Evolutionary conservation across 2,329 filamentous ascomycete genomes (phyloP), one percentile per base, ranked within the genome.

Genomic region (Botrytis deweyae): DNA sequence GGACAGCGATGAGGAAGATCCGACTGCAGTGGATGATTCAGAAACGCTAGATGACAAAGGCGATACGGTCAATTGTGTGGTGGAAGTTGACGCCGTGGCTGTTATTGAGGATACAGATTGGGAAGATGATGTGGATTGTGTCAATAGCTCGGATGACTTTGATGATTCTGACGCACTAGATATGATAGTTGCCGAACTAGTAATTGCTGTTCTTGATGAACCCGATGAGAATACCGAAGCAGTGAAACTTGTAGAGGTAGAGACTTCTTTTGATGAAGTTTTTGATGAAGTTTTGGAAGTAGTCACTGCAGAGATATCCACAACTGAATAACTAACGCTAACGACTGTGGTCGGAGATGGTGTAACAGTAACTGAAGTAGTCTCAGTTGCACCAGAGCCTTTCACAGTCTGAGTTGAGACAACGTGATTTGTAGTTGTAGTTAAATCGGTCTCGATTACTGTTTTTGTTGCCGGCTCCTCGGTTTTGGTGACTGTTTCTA

Each of bases 291-390:
- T 52, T 40, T 69, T 74, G 49, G 76, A 64, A 12, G 76, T 65
- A 25, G 77, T 69, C 36, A 78, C 62, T 65, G 76, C 42, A 72
- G 72, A 78, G 49, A 80, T 75, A 77, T 81, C 76, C 63, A 80
- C 75, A 18, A 81, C 74, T n/a, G 79, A 80, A 70, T 79, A 80
- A 73, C 77, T 74, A 8, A 75, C 78, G 25, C 75, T 69, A 20
- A 77, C 76, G 58, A 78, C 72, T 6, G 75, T 80, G 5, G 75
- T 71, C 33, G 75, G 75, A 62, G 75, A 46, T 8, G 79, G 74
- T 33, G 79, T 79, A 55, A 80, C 61, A 7, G 79, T 80, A 12
- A 79, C 69, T 22, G 77, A 63, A 20, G 78, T 61, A 16, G 77
- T 80, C 59, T 79, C 70, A 20, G 79, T 78, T 29, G 73, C 75